Evolutionary conservation across 495 filamentous ascomycete genomes (phyloP), one percentile per base, ranked within the genome.

Genomic region (Penicillium dipodomyicola): DNA sequence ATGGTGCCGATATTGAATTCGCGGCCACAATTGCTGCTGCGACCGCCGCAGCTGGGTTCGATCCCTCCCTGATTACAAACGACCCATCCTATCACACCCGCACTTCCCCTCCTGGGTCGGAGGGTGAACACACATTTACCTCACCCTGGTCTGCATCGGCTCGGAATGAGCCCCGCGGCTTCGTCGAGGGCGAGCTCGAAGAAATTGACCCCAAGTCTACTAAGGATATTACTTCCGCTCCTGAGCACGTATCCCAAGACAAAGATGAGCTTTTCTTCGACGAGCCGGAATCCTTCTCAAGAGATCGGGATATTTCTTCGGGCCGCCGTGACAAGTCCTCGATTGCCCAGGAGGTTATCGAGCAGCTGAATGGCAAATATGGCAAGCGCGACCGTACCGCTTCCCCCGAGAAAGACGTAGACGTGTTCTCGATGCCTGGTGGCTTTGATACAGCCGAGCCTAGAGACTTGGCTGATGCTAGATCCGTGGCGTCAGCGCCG

Each of bases 21-120:
- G 81, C 85, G 17, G 87, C 87, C 23, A 83, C 79, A 10, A 64
- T 90, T n/a, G 87, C 87, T 62, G 88, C 87, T 35, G 86, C 83
- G 6, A 78, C 88, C 19, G 67, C 85, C 67, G 82, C 81, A 5
- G 78, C 83, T 49, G 87, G 87, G 0, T 91, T 91, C 56, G 82
- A 90, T 65, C 83, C 87, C 20, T 80, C 87, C 25, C 82, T 90
- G 54, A 82, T 91, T 14, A 83, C 87, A 22, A 75, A 89, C 50
- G 78, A 91, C 60, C 80, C 82, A 0, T 73, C 64, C 2, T 91
- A 83, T 54, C 82, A 83, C 44, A 77, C 77, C 22, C 81, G 86
- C 19, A 80, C 83, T 41, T 88, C 87, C 0, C 86, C 86, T 3
- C 85, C 85, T 6, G 78, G 80, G 8, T 82, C 85, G 1, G 81